phyloP scores from a whole-genome alignment of 1,284 basidiomycete species.

The Puccinia triticina region DNA sequence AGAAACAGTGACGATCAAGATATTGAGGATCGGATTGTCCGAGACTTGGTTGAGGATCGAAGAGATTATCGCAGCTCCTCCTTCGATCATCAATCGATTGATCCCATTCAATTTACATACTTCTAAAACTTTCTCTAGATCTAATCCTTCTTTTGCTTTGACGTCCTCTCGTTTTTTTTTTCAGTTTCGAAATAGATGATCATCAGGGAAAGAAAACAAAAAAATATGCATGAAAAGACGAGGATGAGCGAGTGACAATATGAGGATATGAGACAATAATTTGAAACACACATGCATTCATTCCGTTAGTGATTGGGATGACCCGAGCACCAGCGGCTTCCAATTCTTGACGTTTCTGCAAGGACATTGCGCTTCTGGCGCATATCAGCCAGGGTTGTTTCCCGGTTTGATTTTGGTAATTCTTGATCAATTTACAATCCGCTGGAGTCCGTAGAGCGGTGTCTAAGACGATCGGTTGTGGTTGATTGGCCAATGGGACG shows the following conservation, averaged over 20 bases:
- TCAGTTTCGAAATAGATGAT: too few relatives aligned
- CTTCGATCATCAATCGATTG: conserved; percentile 88
- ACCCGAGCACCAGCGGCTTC: conserved; percentile 62
- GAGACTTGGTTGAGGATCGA: conserved; percentile 67
- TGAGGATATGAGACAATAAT: neutral
- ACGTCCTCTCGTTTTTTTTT: neutral
- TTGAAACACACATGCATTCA: conserved; percentile 47
- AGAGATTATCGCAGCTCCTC: conserved; percentile 79
- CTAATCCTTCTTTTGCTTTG: conserved; percentile 62
- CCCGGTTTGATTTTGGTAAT: conserved; percentile 68
- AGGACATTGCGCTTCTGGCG: conserved; percentile 55
- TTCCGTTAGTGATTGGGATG: conserved; percentile 64
- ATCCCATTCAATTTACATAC: conserved; percentile 67
- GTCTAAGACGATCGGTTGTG: conserved; percentile 84
- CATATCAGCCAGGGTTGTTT: conserved; percentile 76
- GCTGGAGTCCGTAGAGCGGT: conserved; percentile 70
- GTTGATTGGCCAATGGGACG: conserved; percentile 62
- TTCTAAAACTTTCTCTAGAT: conserved; percentile 66
- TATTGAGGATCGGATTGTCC: conserved; percentile 66
- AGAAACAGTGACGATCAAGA: conserved; percentile 78
- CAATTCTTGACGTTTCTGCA: conserved; percentile 57
- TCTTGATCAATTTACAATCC: conserved; percentile 73
- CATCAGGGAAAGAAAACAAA: neutral
- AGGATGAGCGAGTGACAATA: neutral
- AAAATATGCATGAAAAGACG: neutral